Evolutionary conservation across 139 green algal species (phyloP), one percentile per base, ranked within the genome.

Genomic region (Zygnema circumcarinatum): DNA sequence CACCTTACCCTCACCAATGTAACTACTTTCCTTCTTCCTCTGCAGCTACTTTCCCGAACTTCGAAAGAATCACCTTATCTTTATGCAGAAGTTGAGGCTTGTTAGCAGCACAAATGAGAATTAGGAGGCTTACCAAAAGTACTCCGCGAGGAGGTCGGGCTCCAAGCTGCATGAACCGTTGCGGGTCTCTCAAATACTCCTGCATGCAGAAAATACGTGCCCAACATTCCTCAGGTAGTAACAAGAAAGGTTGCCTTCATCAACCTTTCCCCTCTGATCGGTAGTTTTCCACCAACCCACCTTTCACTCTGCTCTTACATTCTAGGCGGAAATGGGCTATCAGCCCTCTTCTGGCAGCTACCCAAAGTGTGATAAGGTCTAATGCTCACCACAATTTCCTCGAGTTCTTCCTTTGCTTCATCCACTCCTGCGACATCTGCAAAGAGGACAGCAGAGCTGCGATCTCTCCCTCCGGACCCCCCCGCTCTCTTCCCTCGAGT

Each of bases 351-450:
- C n/a, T n/a, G n/a, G n/a, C n/a, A n/a, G n/a, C n/a, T n/a, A n/a
- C n/a, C n/a, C n/a, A n/a, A n/a, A n/a, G n/a, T n/a, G n/a, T n/a
- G n/a, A n/a, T n/a, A n/a, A n/a, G n/a, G n/a, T n/a, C n/a, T n/a
- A n/a, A n/a, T n/a, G 68, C 83, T 97, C 89, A 98, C 96, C 40
- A 98, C 96, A 75, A 98, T 96, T 93, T 98, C 95, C 90, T 96
- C 94, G 35, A 99, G 93, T 92, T 99, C 96, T 74, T 99, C 91
- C 94, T 99, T 99, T 87, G 97, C 96, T 47, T 95, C 93, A 83
- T 99, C 97, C 86, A 88, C 87, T 3, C 90, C 90, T 33, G 86
- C 86, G 33, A 93, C 90, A 32, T 93, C 87, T 25, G 82, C 81
- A 87, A 92, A 92, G 32, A 87, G 91, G 32, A 95, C 79, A 2